Percentiles rank a stretch among this genome's conserved stretches.
These are phyloP conservation scores for Cordyceps farinosa DNA, from an alignment of 2,329 filamentous ascomycete genomes.

Conservation along the genomic window DNA sequence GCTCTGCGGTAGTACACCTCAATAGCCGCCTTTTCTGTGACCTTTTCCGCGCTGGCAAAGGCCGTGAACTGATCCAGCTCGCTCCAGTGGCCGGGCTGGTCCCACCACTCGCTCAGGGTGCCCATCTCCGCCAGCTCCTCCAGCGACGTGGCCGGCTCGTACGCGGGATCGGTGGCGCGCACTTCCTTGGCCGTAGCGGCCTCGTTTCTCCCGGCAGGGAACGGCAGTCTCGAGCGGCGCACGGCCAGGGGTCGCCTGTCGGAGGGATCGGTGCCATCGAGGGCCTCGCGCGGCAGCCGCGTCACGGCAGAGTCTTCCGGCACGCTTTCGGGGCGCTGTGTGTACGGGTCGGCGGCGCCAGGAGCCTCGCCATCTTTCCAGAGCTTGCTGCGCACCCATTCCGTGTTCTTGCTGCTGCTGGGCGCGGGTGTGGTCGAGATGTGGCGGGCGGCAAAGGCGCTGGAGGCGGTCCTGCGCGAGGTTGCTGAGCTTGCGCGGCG, in stretches of 20 bases:
- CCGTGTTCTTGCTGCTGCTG: conserved; percentile 31
- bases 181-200: conserved; percentile 32
- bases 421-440: conserved; percentile 35
- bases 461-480: conserved; percentile 23
- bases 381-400: conserved; percentile 39
- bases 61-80: conserved; percentile 41
- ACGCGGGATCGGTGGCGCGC: conserved; percentile 33
- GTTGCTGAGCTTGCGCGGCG: conserved; percentile 23
- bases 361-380: conserved; percentile 38
- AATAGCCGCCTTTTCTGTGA: conserved; percentile 42
- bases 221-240: conserved; percentile 29
- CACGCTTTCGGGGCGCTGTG: conserved; percentile 28
- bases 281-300: conserved; percentile 30
- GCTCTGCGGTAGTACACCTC: conserved; percentile 49
- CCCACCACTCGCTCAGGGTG: conserved; percentile 51
- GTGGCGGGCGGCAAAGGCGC: conserved; percentile 28
- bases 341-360: conserved; percentile 38
- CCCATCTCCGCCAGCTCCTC: conserved; percentile 47
- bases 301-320: conserved; percentile 27
- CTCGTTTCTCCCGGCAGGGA: conserved; percentile 34
- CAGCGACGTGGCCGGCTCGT: conserved; percentile 45
- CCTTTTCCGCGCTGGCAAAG: conserved; percentile 40
- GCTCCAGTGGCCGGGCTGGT: conserved; percentile 50
- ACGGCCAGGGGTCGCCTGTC: conserved; percentile 26
- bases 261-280: conserved; percentile 20